Evolutionary conservation across 83 land plant genomes (phyloP), one percentile per base, ranked within the genome.

Genomic region (Larix sibirica): DNA sequence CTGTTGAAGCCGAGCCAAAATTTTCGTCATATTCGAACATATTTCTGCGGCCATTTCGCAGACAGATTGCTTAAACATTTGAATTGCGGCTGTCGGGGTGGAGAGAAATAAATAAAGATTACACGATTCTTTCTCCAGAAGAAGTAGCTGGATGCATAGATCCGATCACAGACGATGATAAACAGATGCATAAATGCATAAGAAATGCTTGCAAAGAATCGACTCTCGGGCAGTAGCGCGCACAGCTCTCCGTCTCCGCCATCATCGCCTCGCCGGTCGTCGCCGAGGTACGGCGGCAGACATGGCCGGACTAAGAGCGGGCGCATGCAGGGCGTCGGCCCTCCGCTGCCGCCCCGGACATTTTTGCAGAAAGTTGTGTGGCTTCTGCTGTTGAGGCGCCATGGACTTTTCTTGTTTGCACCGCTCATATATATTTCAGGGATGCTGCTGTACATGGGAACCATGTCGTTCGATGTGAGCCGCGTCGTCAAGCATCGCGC

Each of bases 381-480:
- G 91, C 38, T 88, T 16, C 44, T 92, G 33, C 82, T 94, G 12
- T 87, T 95, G 56, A 85, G 91, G 60, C 88, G 95, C n/a, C 98
- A 90, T 81, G 94, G 91, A 50, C 73, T 95, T 60, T 89, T 95
- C 79, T 86, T 95, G 18, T 89, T 95, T 69, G 95, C 98, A 3
- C 98, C 98, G 31, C 84, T 95, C 31, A 63, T 95, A 5, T 95
- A 95, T 67, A 92, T 95, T 56, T 83, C 95, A n/a, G 88, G 90
- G n/a, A 92, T 95, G 96, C 86, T 95, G 17, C 71, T 94, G 63
- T 95, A 95, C 84, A 95, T 95, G 96, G 94, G 96, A 12, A 83
- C 96, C 18, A 85, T 91, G 2, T 86, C 93, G 13, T 85, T 94
- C 8, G 82, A 79, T 60, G 42, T 31, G 84, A 79, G 79, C 56